These are phyloP conservation scores for Botryotinia narcissicola DNA, from an alignment of 2,329 filamentous ascomycete genomes.

Conservation along the genomic window DNA sequence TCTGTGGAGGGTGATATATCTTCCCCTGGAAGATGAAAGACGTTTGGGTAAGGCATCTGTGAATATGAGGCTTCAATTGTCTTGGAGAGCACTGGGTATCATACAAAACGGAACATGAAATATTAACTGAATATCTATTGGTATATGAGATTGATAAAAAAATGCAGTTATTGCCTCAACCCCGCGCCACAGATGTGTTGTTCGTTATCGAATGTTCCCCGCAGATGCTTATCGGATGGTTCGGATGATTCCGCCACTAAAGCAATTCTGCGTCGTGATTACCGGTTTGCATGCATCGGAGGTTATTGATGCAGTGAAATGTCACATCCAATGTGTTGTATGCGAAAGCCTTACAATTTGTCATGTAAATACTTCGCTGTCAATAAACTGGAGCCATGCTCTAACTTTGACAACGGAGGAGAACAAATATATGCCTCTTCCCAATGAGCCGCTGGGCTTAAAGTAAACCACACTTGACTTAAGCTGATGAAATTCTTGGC, in stretches of 20 bases:
- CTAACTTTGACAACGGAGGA: not conserved
- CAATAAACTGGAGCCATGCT: constrained; percentile 10
- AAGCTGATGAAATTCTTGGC: not conserved
- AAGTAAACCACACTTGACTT: not conserved
- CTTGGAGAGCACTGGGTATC: not conserved
- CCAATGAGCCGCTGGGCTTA: not conserved
- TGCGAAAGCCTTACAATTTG: not conserved
- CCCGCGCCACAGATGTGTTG: not conserved
- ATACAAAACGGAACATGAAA: not conserved
- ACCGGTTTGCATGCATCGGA: constrained; percentile 10
- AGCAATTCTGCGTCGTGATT: not conserved
- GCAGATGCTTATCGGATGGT: constrained; percentile 15
- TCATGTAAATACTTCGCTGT: not conserved
- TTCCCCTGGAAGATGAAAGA: constrained; percentile 10
- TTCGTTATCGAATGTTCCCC: constrained; percentile 9
- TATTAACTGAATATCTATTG: not conserved
- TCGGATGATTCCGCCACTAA: constrained; percentile 10
- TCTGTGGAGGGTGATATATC: constrained; percentile 5
- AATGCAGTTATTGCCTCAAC: not conserved
- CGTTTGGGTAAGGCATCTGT: constrained; percentile 7
- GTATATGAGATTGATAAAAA: not conserved
- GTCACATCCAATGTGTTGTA: constrained; percentile 4
- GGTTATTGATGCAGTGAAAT: constrained; percentile 10
- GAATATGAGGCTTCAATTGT: not conserved
- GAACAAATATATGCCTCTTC: not conserved